Evolutionary conservation across 2,329 filamentous ascomycete species (phyloP), one percentile per base, ranked within the genome.

Genomic region (Colletotrichum costaricense): DNA sequence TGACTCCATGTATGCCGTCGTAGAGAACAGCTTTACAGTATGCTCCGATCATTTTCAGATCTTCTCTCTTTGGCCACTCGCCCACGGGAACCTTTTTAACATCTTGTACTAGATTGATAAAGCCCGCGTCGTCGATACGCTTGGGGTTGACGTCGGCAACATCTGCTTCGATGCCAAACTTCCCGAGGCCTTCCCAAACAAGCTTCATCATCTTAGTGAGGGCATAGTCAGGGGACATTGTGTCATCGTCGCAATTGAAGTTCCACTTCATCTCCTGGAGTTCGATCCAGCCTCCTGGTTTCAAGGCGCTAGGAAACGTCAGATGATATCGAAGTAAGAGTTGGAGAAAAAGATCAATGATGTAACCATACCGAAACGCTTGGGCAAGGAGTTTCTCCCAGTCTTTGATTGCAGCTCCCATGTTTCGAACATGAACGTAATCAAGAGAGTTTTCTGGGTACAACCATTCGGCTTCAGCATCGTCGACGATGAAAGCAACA

Each of bases 21-120:
- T 79, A 78, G 24, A 84, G 26, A 2, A 64, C 67, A 26, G 67
- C 59, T 22, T 58, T 49, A 7, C 59, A 64, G 38, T 54, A 38
- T 5, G 38, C 22, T 2, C 65, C 69, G 1, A 69, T 63, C 28
- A 5, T 60, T n/a, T n/a, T 88, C 1, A 89, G 76, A 60, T 89
- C 84, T 76, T 89, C 80, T 42, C 88, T 84, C 58, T 85, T 85
- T 0, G 88, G 85, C 88, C 89, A 91, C 12, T 81, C 78, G 74
- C 86, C 88, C 28, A 83, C 82, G 0, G 89, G 88, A 78, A 88
- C 85, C 77, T 85, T 87, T 75, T 83, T 86, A 14, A 86, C 76
- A 2, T 56, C 54, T 4, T 52, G 22, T 2, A 68, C 77, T 24
- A 76, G 81, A 86, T 88, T 84, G 63, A 84, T 80, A 2, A 89